Conservation (phyloP, 106 monocot genomes). For the Gastrodia elata region DNA sequence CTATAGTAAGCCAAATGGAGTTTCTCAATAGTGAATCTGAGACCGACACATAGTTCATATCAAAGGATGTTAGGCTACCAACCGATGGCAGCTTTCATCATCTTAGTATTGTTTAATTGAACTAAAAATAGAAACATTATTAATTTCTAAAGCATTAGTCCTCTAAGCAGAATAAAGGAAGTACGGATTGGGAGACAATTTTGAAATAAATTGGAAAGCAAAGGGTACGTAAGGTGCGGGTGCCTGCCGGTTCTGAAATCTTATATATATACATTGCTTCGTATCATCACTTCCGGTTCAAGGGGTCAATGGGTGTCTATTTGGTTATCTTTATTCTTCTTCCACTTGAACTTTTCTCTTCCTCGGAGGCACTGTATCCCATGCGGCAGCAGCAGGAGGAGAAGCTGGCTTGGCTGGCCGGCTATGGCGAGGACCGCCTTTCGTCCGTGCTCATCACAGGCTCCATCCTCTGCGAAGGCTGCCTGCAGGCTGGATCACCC, state of each 20-base stretch:
- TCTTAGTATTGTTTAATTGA: conserved; percentile 6
- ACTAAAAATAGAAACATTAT: neutral
- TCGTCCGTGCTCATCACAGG: conserved; percentile 64
- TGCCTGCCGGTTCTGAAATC: no score
- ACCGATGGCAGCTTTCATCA: conserved; percentile 13
- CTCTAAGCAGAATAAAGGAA: no score
- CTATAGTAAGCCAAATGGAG: neutral
- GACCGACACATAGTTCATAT: neutral
- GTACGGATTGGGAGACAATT: neutral
- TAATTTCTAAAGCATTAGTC: no score
- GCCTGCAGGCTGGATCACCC: conserved; percentile 1
- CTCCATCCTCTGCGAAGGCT: conserved; percentile 33
- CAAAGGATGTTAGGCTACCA: conserved; percentile 14
- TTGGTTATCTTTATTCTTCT: neutral
- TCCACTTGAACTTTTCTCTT: neutral
- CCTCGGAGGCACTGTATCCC: conserved; percentile 1
- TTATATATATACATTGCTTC: no score
- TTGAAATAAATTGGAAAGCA: neutral
- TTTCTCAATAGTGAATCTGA: neutral
- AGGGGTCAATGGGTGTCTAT: neutral
- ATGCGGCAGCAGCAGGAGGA: conserved; percentile 15
- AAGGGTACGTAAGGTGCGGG: no score
- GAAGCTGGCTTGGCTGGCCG: conserved; percentile 43
- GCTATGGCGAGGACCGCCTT: conserved; percentile 72
- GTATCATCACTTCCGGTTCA: no score